phyloP scores from a whole-genome alignment of 805 yeast species.

The Myxozyma mucilagina region DNA sequence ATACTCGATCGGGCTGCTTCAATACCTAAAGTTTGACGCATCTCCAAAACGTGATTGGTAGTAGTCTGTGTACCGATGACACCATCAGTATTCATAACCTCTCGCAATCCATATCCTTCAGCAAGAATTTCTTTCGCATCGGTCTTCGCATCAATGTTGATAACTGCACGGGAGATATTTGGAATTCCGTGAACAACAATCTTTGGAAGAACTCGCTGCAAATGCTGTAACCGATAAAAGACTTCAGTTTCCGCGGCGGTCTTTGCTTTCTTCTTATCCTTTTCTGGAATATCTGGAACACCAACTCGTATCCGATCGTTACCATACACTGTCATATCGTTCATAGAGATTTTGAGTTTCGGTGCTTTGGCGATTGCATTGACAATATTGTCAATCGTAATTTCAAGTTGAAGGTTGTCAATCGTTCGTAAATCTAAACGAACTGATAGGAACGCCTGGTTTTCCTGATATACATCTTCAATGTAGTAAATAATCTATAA shows the following conservation, averaged over 20 bases:
- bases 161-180: conserved; percentile 92
- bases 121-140: conserved; percentile 84
- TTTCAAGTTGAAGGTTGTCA: conserved; percentile 84
- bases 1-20: conserved; percentile 96
- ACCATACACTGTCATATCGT: conserved; percentile 69
- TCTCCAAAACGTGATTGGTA: conserved; percentile 92
- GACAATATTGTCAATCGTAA: conserved; percentile 83
- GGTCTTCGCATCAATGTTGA: conserved; percentile 83
- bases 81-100: conserved; percentile 98
- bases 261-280: conserved; percentile 35
- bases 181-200: conserved; percentile 93
- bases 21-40: conserved; percentile 85
- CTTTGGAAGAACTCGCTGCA: conserved; percentile 79
- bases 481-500: conserved; percentile 68
- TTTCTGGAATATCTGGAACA: conserved; percentile 28
- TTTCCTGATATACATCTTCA: conserved; percentile 88
- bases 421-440: conserved; percentile 81
- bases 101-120: conserved; percentile 95
- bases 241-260: conserved; percentile 47
- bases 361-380: conserved; percentile 81
- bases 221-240: conserved; percentile 84
- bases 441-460: conserved; percentile 73
- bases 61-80: conserved; percentile 81
- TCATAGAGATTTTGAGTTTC: conserved; percentile 75
- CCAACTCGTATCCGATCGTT: conserved; percentile 52